Evolutionary conservation across 2,329 filamentous ascomycete species (phyloP).

Genomic region (Balansia obtecta): DNA sequence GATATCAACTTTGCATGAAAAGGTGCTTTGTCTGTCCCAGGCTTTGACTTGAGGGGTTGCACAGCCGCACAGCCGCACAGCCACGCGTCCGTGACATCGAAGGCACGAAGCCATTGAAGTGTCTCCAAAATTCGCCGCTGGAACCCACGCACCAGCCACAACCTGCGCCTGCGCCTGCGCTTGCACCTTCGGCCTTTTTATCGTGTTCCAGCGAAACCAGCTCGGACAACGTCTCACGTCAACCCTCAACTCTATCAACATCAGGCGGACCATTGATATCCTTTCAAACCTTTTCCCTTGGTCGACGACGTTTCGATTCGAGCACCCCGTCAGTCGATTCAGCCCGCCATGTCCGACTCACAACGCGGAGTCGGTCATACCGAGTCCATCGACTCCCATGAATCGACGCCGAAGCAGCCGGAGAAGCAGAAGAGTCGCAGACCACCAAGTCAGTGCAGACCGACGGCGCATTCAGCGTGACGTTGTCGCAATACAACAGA

Average conservation of each 20-base stretch:
- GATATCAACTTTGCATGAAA: too few relatives aligned
- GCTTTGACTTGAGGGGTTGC: too few relatives aligned
- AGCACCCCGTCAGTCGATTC: slow-evolving; percentile 7
- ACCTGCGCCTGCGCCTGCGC: not conserved
- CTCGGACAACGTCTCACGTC: slow-evolving; percentile 2
- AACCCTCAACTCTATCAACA: not conserved
- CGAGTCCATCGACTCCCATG: slow-evolving; percentile 44
- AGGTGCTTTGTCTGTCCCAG: too few relatives aligned
- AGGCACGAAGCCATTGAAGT: too few relatives aligned
- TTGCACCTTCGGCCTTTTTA: not conserved
- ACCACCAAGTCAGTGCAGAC: slow-evolving; percentile 60
- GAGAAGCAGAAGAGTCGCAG: slow-evolving; percentile 84
- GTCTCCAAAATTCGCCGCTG: too few relatives aligned
- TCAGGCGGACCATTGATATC: not conserved
- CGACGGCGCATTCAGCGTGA: not conserved
- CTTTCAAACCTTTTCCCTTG: not conserved
- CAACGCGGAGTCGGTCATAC: slow-evolving; percentile 30
- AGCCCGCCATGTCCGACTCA: slow-evolving; percentile 34
- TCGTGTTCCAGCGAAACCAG: not conserved
- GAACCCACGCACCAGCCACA: not conserved
- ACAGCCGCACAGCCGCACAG: too few relatives aligned
- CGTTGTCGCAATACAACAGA: slow-evolving; percentile 15
- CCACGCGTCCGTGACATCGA: not conserved
- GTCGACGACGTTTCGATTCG: not conserved
- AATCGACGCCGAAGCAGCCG: slow-evolving; percentile 37